phyloP scores from a whole-genome alignment of 2,329 filamentous ascomycete species.

The Clonostachys byssicola region DNA sequence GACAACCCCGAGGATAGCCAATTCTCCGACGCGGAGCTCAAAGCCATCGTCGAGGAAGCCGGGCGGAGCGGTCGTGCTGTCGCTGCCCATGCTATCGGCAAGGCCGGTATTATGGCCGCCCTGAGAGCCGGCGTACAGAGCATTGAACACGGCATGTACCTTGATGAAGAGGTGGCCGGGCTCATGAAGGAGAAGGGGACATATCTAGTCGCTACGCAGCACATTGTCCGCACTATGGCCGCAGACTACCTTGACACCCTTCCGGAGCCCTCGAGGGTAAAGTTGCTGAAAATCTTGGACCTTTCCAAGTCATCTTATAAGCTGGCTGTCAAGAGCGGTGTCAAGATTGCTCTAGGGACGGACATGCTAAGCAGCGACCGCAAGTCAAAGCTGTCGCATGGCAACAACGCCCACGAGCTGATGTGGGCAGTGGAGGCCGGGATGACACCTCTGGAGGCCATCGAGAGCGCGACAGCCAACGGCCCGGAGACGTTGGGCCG shows the following conservation, averaged over 20 bases:
- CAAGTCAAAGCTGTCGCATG: slow-evolving; percentile 22
- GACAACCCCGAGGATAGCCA: slow-evolving; percentile 37
- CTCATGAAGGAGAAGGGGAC: slow-evolving; percentile 38
- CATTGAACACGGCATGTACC: slow-evolving; percentile 42
- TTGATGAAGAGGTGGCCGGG: slow-evolving; percentile 37
- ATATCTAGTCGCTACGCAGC: slow-evolving; percentile 36
- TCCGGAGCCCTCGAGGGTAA: slow-evolving; percentile 23
- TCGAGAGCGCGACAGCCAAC: slow-evolving; percentile 42
- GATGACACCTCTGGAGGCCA: slow-evolving; percentile 41
- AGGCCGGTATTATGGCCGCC: slow-evolving; percentile 38
- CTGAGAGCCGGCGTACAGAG: slow-evolving; percentile 35
- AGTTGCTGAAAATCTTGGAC: slow-evolving; percentile 28
- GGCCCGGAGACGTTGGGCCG: slow-evolving; percentile 36
- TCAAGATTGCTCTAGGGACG: slow-evolving; percentile 42
- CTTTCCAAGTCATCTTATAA: slow-evolving; percentile 30
- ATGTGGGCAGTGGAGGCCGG: slow-evolving; percentile 38
- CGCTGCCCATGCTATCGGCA: slow-evolving; percentile 39
- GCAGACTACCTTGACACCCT: slow-evolving; percentile 20
- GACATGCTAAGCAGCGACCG: slow-evolving; percentile 31
- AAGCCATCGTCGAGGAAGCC: slow-evolving; percentile 37
- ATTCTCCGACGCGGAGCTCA: slow-evolving; percentile 36
- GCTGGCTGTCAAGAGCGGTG: slow-evolving; percentile 33
- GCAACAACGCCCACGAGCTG: slow-evolving; percentile 38
- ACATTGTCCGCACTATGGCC: slow-evolving; percentile 32
- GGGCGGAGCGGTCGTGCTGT: slow-evolving; percentile 29